A percentile compares a stretch with the other conserved stretches of the same genome.
These are phyloP conservation scores for Pyrus hybrid DNA, from an alignment of 331 rosid genomes.

Conservation along the genomic window DNA sequence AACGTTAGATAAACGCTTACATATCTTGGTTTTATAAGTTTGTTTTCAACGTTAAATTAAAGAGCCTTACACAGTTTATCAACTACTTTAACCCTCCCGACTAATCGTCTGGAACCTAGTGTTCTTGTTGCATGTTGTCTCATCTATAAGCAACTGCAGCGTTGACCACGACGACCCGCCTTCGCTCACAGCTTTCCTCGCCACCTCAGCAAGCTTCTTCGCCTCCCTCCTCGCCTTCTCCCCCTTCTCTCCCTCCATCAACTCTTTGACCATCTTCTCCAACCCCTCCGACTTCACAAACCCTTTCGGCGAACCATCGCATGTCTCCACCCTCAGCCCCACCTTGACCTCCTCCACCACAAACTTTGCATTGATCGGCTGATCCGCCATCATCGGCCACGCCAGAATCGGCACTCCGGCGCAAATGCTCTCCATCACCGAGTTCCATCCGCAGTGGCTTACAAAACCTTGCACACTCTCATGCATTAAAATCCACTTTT, in stretches of 20 bases:
- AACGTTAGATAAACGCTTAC: no score
- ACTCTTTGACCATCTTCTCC: conserved; percentile 30
- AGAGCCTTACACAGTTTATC: no score
- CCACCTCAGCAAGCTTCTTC: conserved; percentile 22
- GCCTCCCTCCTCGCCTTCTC: conserved; percentile 25
- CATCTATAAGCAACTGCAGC: conserved; percentile 12
- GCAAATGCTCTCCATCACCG: conserved; percentile 41
- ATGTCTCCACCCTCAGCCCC: conserved; percentile 30
- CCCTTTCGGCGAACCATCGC: conserved; percentile 23
- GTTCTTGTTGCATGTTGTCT: neutral
- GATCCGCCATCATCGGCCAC: conserved; percentile 54
- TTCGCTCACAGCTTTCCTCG: conserved; percentile 25
- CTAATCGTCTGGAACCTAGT: neutral
- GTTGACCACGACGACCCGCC: conserved; percentile 37
- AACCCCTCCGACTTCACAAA: conserved; percentile 33
- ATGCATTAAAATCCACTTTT: conserved; percentile 29
- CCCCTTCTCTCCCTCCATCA: conserved; percentile 47
- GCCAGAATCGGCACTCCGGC: conserved; percentile 45
- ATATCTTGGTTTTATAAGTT: no score
- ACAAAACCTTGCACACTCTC: conserved; percentile 38
- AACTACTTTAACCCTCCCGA: neutral
- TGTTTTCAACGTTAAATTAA: no score
- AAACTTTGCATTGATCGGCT: conserved; percentile 35
- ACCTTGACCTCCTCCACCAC: conserved; percentile 41
- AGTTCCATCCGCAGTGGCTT: conserved; percentile 63